Evolutionary conservation across 805 yeast genomes (phyloP).

Genomic region (Yamadazyma scolyti): DNA sequence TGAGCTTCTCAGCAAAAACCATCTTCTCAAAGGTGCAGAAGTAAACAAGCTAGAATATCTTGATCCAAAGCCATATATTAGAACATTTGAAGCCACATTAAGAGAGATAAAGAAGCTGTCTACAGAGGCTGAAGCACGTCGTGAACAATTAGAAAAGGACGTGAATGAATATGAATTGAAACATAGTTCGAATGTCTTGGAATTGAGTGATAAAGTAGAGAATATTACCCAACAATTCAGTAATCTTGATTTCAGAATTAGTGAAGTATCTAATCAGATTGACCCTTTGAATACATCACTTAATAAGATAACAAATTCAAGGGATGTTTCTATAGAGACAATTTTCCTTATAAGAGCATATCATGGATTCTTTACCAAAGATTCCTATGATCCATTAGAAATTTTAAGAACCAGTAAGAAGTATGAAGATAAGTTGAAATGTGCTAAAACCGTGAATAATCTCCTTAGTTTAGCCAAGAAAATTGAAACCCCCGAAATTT

Average conservation of each 20-base stretch:
- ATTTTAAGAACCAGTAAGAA: conserved; percentile 47
- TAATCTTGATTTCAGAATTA: conserved; percentile 48
- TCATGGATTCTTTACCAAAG: conserved; percentile 65
- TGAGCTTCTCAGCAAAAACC: conserved; percentile 72
- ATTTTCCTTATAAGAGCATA: conserved; percentile 74
- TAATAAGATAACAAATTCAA: conserved; percentile 63
- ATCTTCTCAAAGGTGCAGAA: conserved; percentile 48
- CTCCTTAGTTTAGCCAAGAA: conserved; percentile 62
- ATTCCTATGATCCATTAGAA: conserved; percentile 53
- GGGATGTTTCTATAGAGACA: conserved; percentile 69
- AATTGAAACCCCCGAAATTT: conserved; percentile 52
- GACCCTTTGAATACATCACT: conserved; percentile 69
- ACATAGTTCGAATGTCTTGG: conserved; percentile 65
- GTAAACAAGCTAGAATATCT: conserved; percentile 52
- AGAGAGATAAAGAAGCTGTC: conserved; percentile 63
- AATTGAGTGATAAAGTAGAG: conserved; percentile 47
- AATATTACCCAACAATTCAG: conserved; percentile 46
- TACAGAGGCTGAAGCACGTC: conserved; percentile 51
- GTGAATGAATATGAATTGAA: conserved; percentile 59
- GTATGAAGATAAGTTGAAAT: conserved; percentile 52
- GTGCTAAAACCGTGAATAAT: conserved; percentile 69
- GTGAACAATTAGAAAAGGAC: conserved; percentile 49
- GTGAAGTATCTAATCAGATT: conserved; percentile 55
- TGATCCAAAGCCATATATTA: conserved; percentile 92
- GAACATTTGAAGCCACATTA: conserved; percentile 86